Evolutionary conservation across 2,329 filamentous ascomycete genomes (phyloP), one percentile per base, ranked within the genome.

Genomic region (Fusarium sp.): DNA sequence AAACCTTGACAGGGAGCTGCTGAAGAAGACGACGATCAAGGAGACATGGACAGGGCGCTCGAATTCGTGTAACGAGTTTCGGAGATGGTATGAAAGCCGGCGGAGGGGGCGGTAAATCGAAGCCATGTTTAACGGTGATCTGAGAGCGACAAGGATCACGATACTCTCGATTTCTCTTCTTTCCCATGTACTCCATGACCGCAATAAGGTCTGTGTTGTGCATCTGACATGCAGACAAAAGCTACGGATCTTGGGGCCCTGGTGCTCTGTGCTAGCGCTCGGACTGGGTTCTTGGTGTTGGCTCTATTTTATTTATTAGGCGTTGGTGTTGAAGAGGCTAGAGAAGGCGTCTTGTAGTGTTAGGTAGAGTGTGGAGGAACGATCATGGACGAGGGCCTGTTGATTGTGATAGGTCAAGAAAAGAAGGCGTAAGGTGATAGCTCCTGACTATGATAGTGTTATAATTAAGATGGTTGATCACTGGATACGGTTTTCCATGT

Each of bases 131-230:
- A 57, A 65, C 13, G 17, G 42, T 45, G 42, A 60, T 44, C 53
- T 38, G 59, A 39, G 49, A 47, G 15, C n/a, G 39, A 50, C 56
- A 70, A 62, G 62, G 70, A 58, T 68, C 18, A 22, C 25, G 57
- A 50, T 68, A 33, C 53, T 36, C 33, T 65, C 55, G 62, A 39
- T 68, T 58, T 46, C 58, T 56, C 54, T 41, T 49, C 38, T 55
- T 64, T 39, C 29, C 35, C 35, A 22, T 45, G 45, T 25, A 29
- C 49, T 56, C 44, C 64, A 27, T 38, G 55, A 64, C 45, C 49
- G 46, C 45, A 71, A 22, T 55, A 35, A 67, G 65, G 66, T 67
- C 70, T 73, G 58, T 73, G 62, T 60, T n/a, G 50, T 36, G 33
- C 57, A 52, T 67, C 56, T 70, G 62, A 55, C 42, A 60, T 73